Evolutionary conservation across 2,329 filamentous ascomycete species (phyloP), one percentile per base, ranked within the genome.

Genomic region (Purpureocillium lavendulum): DNA sequence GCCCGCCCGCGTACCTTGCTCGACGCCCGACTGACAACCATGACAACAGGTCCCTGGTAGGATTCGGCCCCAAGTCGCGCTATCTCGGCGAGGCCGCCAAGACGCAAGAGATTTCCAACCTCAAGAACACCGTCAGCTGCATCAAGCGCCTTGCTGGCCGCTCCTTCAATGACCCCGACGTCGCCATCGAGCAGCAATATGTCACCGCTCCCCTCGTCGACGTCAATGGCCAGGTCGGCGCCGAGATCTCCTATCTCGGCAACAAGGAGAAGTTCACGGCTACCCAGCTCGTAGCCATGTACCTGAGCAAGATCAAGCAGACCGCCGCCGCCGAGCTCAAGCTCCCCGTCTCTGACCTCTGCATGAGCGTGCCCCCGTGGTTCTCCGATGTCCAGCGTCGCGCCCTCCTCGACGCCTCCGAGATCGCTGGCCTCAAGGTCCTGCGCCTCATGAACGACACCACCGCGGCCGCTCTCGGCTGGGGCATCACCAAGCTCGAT

Each of bases 71-170:
- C 62, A 95, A 94, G 71, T 82, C 78, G 65, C 85, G 92, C 71
- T 94, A 94, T 64, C 77, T 98, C 50, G 92, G 92, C 51, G 92
- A 98, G 72, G 68, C 86, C 42, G 92, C 92, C 53, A 97, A 97
- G 80, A 97, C 90, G 52, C 90, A 96, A 71, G 92, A 98, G 70
- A 94, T 95, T 62, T 95, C 90, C 59, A 98, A 98, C 75, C 80
- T 97, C 59, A 98, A 97, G 75, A 98, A 98, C 77, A 98, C 92
- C 52, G 86, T 98, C 69, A 75, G 80, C 64, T 89, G 80, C 51
- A 77, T 98, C 57, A 95, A 95, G 73, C 87, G 92, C 58, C 82
- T 98, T 54, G 84, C 84, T 58, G 92, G 92, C 59, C 87, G 92
- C 60, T 73, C 77, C 47, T 76, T 90, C 67, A 82, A 75, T 62